phyloP scores from a whole-genome alignment of 129 eudicot genomes.

The Chrysanthemum makinoi region DNA sequence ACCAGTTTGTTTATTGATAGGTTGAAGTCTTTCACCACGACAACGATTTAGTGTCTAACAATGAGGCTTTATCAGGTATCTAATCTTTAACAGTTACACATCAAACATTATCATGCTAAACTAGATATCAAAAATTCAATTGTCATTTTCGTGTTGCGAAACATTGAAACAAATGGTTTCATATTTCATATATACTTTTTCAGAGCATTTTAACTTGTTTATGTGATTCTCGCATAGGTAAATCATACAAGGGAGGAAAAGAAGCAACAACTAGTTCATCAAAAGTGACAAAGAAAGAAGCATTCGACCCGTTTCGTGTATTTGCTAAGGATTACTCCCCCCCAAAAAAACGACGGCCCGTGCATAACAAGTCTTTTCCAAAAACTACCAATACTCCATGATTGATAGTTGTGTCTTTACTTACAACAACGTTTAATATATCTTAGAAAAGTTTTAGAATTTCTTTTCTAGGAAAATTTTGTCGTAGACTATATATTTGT shows the following conservation, averaged over 20 bases:
- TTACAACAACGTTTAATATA: neutral
- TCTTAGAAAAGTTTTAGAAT: too few species aligned
- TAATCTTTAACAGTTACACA: neutral
- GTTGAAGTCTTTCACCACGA: conserved; percentile 10
- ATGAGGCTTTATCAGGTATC: conserved; percentile 20
- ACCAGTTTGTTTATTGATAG: conserved; percentile 10
- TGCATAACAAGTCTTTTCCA: conserved; percentile 27
- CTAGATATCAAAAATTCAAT: too few species aligned
- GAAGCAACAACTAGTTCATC: neutral
- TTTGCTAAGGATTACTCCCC: conserved; percentile 23
- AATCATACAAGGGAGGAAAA: conserved; percentile 2
- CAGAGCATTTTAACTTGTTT: too few species aligned
- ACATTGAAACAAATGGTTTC: neutral
- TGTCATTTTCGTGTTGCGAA: neutral
- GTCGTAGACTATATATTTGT: too few species aligned
- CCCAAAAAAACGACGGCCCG: conserved; percentile 20
- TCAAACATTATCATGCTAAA: neutral
- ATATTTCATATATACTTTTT: neutral
- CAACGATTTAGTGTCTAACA: conserved; percentile 9
- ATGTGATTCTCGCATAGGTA: neutral
- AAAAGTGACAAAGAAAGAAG: conserved; percentile 14
- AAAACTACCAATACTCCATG: conserved; percentile 19
- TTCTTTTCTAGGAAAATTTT: too few species aligned
- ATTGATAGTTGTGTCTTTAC: neutral
- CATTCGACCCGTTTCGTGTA: neutral